These are phyloP conservation scores for Croton laevigatus DNA, from an alignment of 441 rosid genomes.

Conservation along the genomic window DNA sequence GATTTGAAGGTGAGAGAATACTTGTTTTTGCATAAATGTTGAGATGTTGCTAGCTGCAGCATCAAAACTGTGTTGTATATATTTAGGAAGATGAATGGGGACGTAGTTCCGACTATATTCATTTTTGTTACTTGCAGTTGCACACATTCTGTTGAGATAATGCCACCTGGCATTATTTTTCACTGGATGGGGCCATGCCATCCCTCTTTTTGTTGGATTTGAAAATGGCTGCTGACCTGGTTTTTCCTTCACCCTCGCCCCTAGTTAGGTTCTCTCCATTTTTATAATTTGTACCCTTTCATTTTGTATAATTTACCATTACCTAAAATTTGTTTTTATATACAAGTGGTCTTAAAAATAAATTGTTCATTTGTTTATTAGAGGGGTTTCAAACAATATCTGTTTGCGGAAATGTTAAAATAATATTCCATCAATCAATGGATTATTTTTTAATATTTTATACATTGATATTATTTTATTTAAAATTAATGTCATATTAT, in stretches of 20 bases:
- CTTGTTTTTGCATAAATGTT: neutral
- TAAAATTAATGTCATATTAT: too few species aligned
- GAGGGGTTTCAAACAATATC: too few species aligned
- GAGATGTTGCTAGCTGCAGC: neutral
- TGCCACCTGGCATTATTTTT: constrained; percentile 10
- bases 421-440: too few species aligned
- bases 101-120: neutral
- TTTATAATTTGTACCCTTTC: too few species aligned
- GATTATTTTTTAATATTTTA: too few species aligned
- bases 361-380: too few species aligned
- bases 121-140: neutral
- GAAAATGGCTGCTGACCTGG: neutral
- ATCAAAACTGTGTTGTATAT: neutral
- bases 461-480: too few species aligned
- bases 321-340: too few species aligned
- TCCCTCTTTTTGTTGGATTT: neutral
- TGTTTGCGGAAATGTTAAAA: too few species aligned
- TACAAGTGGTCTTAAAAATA: too few species aligned
- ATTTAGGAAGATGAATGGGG: constrained; percentile 3
- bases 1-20: neutral
- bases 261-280: neutral
- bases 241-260: neutral
- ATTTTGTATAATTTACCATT: too few species aligned
- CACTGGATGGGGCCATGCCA: neutral
- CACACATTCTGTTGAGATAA: neutral